Conservation (phyloP, 2,329 filamentous ascomycete genomes). For the Pyricularia pennisetigena region DNA sequence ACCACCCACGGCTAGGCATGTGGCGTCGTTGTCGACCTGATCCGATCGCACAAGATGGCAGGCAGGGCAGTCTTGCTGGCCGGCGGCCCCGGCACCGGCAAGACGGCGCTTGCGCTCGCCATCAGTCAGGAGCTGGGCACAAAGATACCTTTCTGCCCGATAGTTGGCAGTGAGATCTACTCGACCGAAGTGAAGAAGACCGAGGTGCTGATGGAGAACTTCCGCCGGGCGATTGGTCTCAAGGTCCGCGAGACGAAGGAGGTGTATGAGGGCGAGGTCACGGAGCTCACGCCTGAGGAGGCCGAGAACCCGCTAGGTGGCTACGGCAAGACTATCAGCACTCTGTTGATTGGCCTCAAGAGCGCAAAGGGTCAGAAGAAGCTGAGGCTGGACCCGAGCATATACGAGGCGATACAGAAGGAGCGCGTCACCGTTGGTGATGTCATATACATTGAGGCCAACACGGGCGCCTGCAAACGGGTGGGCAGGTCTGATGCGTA, state of each 20-base stretch:
- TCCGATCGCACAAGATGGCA: conserved; percentile 95
- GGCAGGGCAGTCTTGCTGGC: conserved; percentile 88
- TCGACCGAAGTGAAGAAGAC: conserved; percentile 99
- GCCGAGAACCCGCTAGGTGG: conserved; percentile 94
- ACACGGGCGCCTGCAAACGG: conserved; percentile 95
- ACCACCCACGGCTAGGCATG: conserved; percentile 52
- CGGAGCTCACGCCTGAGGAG: conserved; percentile 94
- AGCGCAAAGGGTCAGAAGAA: conserved; percentile 97
- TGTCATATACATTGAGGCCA: conserved; percentile 98
- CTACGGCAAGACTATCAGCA: conserved; percentile 96
- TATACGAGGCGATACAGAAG: conserved; percentile 99
- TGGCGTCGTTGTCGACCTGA: conserved; percentile 91
- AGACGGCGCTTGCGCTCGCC: conserved; percentile 90
- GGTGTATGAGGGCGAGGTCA: conserved; percentile 98
- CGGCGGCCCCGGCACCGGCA: conserved; percentile 91
- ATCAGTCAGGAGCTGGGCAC: conserved; percentile 96
- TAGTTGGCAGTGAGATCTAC: conserved; percentile 96
- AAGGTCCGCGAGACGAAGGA: conserved; percentile 98
- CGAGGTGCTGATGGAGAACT: conserved; percentile 98
- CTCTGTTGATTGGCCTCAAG: conserved; percentile 87
- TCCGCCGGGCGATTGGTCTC: conserved; percentile 88
- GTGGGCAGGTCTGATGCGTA: conserved; percentile 95
- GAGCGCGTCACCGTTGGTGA: conserved; percentile 93
- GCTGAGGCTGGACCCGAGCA: conserved; percentile 89
- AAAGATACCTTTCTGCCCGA: conserved; percentile 97